These are phyloP conservation scores for Nannizzia gypsea DNA, from an alignment of 2,329 filamentous ascomycete genomes.

Conservation along the genomic window DNA sequence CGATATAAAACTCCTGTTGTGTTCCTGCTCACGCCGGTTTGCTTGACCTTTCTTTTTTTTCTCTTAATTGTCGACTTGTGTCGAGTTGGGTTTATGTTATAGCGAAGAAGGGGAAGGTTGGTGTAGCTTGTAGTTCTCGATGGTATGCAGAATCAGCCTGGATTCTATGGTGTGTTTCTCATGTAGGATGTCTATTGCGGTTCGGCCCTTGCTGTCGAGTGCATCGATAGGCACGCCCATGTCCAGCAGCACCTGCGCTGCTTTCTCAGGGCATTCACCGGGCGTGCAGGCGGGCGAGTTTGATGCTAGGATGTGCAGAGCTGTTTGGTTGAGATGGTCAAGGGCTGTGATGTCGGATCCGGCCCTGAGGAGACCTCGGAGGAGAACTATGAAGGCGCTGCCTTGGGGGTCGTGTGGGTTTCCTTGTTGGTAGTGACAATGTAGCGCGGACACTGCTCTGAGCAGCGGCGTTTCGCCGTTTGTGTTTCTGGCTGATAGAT, in stretches of 20 bases:
- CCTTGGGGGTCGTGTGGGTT: not conserved
- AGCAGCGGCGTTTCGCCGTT: not conserved
- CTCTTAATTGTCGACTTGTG: no score
- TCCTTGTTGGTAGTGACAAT: not conserved
- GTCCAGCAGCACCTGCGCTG: not conserved
- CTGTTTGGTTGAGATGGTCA: not conserved
- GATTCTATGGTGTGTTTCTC: slow-evolving; percentile 3
- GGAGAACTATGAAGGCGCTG: not conserved
- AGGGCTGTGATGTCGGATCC: not conserved
- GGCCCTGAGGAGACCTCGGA: not conserved
- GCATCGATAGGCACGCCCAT: not conserved
- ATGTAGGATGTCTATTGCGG: not conserved
- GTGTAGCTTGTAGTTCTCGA: not conserved
- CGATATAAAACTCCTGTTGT: not conserved
- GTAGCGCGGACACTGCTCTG: not conserved
- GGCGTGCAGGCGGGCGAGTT: not conserved
- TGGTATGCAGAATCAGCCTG: slow-evolving; percentile 2
- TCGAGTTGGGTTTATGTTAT: no score
- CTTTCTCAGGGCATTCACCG: not conserved
- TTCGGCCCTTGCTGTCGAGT: not conserved
- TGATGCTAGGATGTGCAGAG: not conserved
- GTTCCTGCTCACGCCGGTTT: no score
- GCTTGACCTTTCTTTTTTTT: no score
- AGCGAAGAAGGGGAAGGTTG: no score
- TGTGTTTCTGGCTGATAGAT: not conserved